Base-by-base conservation (phyloP, 371 early-diverging fungal species). In the Mucor mucedo region DNA sequence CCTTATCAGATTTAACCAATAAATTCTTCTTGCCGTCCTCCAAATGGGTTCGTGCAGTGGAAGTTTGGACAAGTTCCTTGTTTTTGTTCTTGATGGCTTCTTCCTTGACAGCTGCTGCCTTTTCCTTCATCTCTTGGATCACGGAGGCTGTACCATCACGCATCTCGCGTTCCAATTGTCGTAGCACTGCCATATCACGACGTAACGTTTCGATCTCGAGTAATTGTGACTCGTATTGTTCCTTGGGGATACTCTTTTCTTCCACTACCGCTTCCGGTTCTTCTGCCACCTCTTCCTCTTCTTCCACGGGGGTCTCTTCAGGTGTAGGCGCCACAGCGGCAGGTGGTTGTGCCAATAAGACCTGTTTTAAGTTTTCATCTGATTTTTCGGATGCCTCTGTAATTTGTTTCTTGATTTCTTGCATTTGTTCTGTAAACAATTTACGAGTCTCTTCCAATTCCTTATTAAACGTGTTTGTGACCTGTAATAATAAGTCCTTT, bases 1-100 rank as follows among this genome's bases (percentile, higher is more conserved):
- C 72, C 39, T 75, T 78, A 21, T 87, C 87, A 33, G 91, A 88
- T 42, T 79, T 79, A 11, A 77, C 70, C 42, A 90, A 79, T 47
- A 93, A 71, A 49, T 76, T 78, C 47, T 73, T 72, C 66, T 92
- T 91, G 38, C 91, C 92, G 40, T 84, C 76, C 56, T 90, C 89
- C 21, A 91, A 81, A 52, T 78, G 73, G 44, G 69, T 33, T 0
- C 87, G 72, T 13, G 75, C 75, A 44, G 45, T 45, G 4, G 74
- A 67, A 9, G 64, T 69, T 53, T 44, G 73, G 65, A 30, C 76
- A 3, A 40, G 30, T 14, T 55, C 53, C 1, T 30, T 27, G 2
- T 42, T 32, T 9, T 54, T 45, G 32, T 41, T 55, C 65, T 47
- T 80, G 29, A 29, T 74, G 9, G 79, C 74, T 68, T 81, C 79